A percentile compares a stretch with the other conserved stretches of the same genome.
phyloP scores from a whole-genome alignment of 176 grass and related monocot genomes.

The Paspalum notatum region DNA sequence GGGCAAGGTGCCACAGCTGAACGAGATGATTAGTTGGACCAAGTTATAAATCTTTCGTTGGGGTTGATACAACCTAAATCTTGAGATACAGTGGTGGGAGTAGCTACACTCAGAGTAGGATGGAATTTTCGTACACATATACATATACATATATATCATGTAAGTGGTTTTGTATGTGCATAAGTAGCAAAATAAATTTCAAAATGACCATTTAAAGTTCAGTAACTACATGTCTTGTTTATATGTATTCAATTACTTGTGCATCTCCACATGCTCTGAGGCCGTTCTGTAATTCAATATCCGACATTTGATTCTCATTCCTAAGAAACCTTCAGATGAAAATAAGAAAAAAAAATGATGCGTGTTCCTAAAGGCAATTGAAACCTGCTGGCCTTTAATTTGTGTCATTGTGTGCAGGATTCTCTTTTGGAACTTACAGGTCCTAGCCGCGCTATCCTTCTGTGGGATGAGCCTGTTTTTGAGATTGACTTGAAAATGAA shows the following conservation, averaged over 20 bases:
- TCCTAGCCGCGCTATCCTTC: not conserved
- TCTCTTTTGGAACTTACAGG: slow-evolving; percentile 29
- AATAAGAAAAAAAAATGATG: not conserved
- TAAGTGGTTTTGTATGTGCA: too few species aligned
- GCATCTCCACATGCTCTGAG: not conserved
- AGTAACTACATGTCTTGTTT: too few species aligned
- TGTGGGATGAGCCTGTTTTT: not conserved
- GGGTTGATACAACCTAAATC: too few species aligned
- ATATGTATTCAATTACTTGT: not conserved
- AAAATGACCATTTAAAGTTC: too few species aligned
- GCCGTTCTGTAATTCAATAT: not conserved
- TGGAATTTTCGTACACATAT: too few species aligned
- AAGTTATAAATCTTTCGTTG: too few species aligned
- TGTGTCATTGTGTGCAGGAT: not conserved
- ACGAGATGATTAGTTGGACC: too few species aligned
- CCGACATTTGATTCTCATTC: not conserved
- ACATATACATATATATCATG: too few species aligned
- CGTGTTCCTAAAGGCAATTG: not conserved
- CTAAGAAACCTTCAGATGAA: not conserved
- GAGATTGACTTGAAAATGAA: slow-evolving; percentile 27
- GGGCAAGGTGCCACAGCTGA: too few species aligned
- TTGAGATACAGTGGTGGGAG: too few species aligned
- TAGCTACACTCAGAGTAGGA: too few species aligned
- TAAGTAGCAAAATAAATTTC: too few species aligned
- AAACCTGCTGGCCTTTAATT: not conserved